Conservation (phyloP, 495 filamentous ascomycete species). For the Aspergillus cavernicola region DNA sequence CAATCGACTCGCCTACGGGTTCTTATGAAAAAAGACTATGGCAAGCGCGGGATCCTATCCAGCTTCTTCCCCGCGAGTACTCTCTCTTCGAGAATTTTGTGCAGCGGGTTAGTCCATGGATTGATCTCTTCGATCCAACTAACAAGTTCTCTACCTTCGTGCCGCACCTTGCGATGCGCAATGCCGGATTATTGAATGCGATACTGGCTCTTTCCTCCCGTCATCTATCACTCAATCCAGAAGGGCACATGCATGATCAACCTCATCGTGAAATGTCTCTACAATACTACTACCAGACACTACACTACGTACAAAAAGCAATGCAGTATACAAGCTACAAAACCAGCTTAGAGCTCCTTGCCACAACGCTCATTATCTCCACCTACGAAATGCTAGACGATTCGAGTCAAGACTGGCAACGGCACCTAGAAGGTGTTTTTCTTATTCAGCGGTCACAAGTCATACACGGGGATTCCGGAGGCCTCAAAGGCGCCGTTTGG, state of each 20-base stretch:
- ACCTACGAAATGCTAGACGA: slow-evolving; percentile 3
- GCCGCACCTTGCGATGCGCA: slow-evolving; percentile 3
- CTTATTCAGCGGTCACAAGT: slow-evolving; percentile 1
- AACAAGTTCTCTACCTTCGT: slow-evolving; percentile 1
- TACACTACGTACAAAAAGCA: slow-evolving; percentile 3
- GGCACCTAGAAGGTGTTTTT: slow-evolving; percentile 2
- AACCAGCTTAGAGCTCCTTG: slow-evolving; percentile 2
- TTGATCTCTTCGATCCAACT: not conserved
- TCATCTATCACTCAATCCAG: not conserved
- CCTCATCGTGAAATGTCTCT: not conserved
- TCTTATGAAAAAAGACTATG: not conserved
- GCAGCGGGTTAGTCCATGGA: slow-evolving; percentile 2
- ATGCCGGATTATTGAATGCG: not conserved
- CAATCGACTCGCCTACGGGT: not conserved
- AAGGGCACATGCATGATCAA: not conserved
- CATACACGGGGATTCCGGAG: not conserved
- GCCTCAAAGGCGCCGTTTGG: not conserved
- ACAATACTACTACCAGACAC: slow-evolving; percentile 4
- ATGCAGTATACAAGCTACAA: slow-evolving; percentile 4
- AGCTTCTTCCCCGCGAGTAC: not conserved
- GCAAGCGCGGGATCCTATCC: not conserved
- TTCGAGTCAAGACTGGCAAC: slow-evolving; percentile 3
- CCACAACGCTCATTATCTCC: not conserved
- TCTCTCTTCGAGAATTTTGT: slow-evolving; percentile 3
- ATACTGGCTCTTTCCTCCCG: not conserved